Conservation (phyloP, 305 asterid species). For the Petunia hybrid region DNA sequence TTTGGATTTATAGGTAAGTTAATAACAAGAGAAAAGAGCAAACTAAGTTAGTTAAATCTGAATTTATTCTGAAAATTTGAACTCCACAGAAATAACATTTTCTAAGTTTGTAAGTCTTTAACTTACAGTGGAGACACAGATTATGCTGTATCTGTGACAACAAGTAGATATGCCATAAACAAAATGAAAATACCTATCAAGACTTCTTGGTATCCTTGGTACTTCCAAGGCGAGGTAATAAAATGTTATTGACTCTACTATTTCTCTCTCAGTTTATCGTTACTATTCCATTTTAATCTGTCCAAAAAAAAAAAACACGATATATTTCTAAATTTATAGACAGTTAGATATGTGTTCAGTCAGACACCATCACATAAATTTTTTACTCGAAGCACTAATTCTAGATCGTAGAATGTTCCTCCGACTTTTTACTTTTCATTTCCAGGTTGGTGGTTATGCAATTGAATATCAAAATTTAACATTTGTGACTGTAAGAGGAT, state of each 20-base stretch:
- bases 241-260: background rate
- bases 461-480: slow-evolving; percentile 59
- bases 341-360: no score
- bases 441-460: slow-evolving; percentile 66
- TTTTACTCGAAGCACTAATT: no score
- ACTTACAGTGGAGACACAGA: slow-evolving; percentile 55
- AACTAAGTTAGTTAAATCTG: no score
- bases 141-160: slow-evolving; percentile 46
- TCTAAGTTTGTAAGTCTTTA: background rate
- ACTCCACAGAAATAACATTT: background rate
- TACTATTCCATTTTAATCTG: no score
- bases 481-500: slow-evolving; percentile 54
- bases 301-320: no score
- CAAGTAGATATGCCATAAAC: slow-evolving; percentile 53
- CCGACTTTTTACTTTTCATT: background rate
- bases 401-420: no score
- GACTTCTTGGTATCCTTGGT: slow-evolving; percentile 50
- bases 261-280: no score
- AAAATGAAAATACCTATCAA: slow-evolving; percentile 50
- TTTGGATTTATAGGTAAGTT: slow-evolving; percentile 57
- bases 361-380: no score
- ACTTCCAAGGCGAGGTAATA: slow-evolving; percentile 12
- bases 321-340: no score
- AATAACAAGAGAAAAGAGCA: no score
- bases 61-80: background rate